Conservation (phyloP, 139 green algal genomes). For the Chlorella vulgaris region DNA sequence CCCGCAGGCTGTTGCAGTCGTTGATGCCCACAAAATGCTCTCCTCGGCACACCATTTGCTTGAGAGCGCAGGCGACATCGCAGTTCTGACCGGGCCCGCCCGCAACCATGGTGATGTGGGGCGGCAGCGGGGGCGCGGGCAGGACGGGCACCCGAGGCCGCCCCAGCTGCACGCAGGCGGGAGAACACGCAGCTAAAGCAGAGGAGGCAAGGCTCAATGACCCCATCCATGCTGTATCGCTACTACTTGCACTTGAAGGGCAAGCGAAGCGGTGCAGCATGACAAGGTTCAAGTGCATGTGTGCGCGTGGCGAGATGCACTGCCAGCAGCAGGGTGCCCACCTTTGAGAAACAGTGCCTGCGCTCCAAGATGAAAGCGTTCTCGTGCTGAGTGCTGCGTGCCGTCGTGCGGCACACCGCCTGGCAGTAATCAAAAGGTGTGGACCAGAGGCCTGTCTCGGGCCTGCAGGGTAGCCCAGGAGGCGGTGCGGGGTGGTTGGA, state of each 20-base stretch:
- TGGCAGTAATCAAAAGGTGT: conserved; percentile 74
- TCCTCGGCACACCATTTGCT: conserved; percentile 42
- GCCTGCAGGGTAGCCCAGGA: conserved; percentile 24
- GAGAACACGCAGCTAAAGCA: not conserved
- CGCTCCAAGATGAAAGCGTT: conserved; percentile 75
- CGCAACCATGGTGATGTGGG: conserved; percentile 42
- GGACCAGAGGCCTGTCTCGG: conserved; percentile 64
- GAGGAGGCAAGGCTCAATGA: not conserved
- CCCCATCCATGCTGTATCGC: no score
- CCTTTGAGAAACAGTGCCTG: conserved; percentile 78
- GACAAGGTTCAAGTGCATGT: no score
- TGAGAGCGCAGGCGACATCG: conserved; percentile 46
- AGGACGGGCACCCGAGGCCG: conserved; percentile 47
- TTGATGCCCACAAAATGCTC: conserved; percentile 63
- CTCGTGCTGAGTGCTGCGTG: conserved; percentile 77
- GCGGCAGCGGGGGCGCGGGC: conserved; percentile 45
- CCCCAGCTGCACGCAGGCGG: conserved; percentile 3
- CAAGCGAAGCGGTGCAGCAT: no score
- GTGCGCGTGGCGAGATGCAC: no score
- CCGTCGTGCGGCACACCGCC: conserved; percentile 72
- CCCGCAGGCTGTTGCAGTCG: conserved; percentile 71
- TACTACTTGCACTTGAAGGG: no score
- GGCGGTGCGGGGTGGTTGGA: not conserved
- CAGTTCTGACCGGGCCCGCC: conserved; percentile 51
- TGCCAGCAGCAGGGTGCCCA: conserved; percentile 25